Evolutionary conservation across 2,329 filamentous ascomycete species (phyloP).

Genomic region (Xylaria polymorpha): DNA sequence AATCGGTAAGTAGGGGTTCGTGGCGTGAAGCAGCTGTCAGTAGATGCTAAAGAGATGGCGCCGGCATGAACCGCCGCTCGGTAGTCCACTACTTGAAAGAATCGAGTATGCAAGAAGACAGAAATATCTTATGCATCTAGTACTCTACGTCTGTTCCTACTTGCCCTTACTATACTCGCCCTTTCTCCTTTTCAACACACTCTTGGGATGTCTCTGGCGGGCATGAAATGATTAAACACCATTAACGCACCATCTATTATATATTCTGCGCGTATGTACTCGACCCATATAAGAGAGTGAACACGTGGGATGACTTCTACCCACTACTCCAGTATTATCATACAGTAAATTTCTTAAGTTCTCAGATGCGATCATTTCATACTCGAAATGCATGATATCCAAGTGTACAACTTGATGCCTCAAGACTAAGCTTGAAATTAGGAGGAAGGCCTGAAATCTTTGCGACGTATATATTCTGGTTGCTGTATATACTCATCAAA

Average conservation of each 20-base stretch:
- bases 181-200: not conserved
- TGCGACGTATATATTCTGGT: not conserved
- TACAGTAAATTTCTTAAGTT: not conserved
- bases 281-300: not conserved
- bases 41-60: not conserved
- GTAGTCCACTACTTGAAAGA: not conserved
- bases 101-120: not conserved
- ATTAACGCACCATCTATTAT: not conserved
- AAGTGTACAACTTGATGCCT: not conserved
- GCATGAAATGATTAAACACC: not conserved
- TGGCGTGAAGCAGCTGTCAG: not conserved
- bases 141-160: not conserved
- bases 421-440: not conserved
- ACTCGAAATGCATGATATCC: not conserved
- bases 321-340: too few relatives aligned
- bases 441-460: not conserved
- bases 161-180: not conserved
- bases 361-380: too few relatives aligned
- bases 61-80: not conserved
- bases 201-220: not conserved
- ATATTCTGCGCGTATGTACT: not conserved
- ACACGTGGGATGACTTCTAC: not conserved
- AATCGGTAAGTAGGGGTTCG: not conserved
- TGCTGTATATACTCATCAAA: not conserved
- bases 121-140: not conserved